Evolutionary conservation across 2,329 filamentous ascomycete genomes (phyloP).

Genomic region (Paracorniculantispora psalliotae): DNA sequence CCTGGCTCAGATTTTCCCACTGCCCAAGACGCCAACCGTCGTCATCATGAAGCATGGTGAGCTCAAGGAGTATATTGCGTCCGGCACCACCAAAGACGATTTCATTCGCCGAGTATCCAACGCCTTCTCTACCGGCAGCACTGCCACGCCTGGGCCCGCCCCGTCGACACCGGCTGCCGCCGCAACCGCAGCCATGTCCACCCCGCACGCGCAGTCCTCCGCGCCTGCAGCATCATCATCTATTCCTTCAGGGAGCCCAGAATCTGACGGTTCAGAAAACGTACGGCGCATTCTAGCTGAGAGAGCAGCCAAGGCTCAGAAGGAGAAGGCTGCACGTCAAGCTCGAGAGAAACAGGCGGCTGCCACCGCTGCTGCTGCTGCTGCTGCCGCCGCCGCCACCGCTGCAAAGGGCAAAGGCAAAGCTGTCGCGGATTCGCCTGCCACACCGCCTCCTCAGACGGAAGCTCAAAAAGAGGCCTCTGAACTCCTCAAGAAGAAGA

Average conservation of each 20-base stretch:
- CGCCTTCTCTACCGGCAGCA: constrained; percentile 24
- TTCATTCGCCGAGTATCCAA: constrained; percentile 47
- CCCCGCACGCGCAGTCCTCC: constrained; percentile 9
- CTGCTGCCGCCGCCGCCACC: constrained; percentile 22
- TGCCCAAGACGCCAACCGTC: constrained; percentile 72
- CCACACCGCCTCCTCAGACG: constrained; percentile 23
- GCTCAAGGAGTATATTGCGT: constrained; percentile 69
- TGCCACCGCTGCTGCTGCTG: constrained; percentile 14
- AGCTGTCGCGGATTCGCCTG: constrained; percentile 37
- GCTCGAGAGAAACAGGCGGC: constrained; percentile 43
- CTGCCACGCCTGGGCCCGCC: constrained; percentile 3
- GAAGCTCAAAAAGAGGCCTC: constrained; percentile 40
- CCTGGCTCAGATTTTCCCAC: constrained; percentile 74
- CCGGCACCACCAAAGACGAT: constrained; percentile 59
- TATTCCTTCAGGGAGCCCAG: constrained; percentile 20
- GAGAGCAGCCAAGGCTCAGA: constrained; percentile 41
- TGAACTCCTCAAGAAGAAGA: constrained; percentile 55
- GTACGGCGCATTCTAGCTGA: constrained; percentile 43
- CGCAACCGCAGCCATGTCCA: constrained; percentile 7
- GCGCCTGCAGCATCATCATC: constrained; percentile 18
- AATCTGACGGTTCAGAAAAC: constrained; percentile 27
- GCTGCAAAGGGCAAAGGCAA: constrained; percentile 43
- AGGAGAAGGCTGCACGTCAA: constrained; percentile 40
- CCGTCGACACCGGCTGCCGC: constrained; percentile 16
- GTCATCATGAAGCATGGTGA: constrained; percentile 76